Evolutionary conservation across 805 yeast genomes (phyloP).

Genomic region (Candida verbasci): DNA sequence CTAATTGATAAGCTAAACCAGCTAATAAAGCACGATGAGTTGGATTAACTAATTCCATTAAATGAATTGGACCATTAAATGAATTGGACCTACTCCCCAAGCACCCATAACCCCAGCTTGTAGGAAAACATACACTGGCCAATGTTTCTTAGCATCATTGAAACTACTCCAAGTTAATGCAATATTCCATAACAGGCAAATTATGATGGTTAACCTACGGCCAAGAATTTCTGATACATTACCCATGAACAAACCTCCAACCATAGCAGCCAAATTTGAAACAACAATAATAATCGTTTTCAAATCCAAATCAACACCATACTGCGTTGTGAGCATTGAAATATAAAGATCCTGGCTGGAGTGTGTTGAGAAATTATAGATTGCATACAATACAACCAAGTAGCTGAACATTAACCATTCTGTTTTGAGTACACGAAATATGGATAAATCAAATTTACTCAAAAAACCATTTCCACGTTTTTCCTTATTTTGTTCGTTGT

Average conservation of each 20-base stretch:
- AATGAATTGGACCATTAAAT: slow-evolving; percentile 56
- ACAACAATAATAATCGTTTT: slow-evolving; percentile 38
- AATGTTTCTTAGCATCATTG: slow-evolving; percentile 15
- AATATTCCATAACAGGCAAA: slow-evolving; percentile 31
- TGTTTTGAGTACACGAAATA: slow-evolving; percentile 19
- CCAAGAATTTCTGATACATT: slow-evolving; percentile 34
- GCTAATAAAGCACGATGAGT: slow-evolving; percentile 59
- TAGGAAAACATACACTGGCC: slow-evolving; percentile 43
- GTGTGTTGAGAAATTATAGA: slow-evolving; percentile 39
- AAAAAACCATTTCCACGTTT: slow-evolving; percentile 18
- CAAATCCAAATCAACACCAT: slow-evolving; percentile 25
- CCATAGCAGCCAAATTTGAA: slow-evolving; percentile 38
- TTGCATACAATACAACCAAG: slow-evolving; percentile 45
- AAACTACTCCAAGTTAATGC: slow-evolving; percentile 41
- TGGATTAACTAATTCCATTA: slow-evolving; percentile 59
- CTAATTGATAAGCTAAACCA: slow-evolving; percentile 64
- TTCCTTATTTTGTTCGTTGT: slow-evolving; percentile 16
- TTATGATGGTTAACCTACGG: slow-evolving; percentile 29
- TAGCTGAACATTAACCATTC: slow-evolving; percentile 63
- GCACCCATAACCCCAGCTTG: slow-evolving; percentile 67
- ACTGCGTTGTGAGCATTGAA: slow-evolving; percentile 33
- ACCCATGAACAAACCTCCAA: slow-evolving; percentile 44
- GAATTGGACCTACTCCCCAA: too few species aligned
- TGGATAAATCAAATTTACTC: slow-evolving; percentile 4
- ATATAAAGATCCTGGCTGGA: slow-evolving; percentile 42